Conservation (phyloP, 2,329 filamentous ascomycete genomes). For the Neonectria faginata region DNA sequence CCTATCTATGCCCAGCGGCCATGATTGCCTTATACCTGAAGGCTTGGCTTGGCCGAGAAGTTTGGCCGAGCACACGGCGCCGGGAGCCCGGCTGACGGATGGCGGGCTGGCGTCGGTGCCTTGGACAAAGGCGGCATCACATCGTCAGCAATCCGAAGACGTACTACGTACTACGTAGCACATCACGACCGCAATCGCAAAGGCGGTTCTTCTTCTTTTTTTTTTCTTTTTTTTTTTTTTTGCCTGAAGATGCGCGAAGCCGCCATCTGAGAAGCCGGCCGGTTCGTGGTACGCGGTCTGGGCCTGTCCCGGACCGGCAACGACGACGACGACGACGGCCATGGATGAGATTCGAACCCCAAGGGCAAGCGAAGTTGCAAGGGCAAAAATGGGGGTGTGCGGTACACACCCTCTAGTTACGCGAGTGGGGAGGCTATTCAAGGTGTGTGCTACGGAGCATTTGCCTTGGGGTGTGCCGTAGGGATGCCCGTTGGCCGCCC, state of each 20-base stretch:
- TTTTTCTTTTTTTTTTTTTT: too few relatives aligned
- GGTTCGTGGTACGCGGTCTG: slow-evolving; percentile 3
- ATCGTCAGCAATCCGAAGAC: neutral
- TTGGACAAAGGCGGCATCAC: slow-evolving; percentile 3
- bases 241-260: neutral
- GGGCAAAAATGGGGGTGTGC: neutral
- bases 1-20: slow-evolving; percentile 26
- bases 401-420: neutral
- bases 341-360: neutral
- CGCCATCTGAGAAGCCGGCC: slow-evolving; percentile 3
- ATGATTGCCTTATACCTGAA: slow-evolving; percentile 32
- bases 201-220: too few relatives aligned
- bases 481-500: neutral
- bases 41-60: slow-evolving; percentile 12
- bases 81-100: slow-evolving; percentile 13
- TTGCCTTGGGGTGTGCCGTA: slow-evolving; percentile 7
- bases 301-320: slow-evolving; percentile 9
- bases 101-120: neutral
- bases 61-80: slow-evolving; percentile 33
- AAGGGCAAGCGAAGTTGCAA: neutral
- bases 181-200: neutral
- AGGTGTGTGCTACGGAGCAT: slow-evolving; percentile 3
- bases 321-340: neutral
- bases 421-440: neutral
- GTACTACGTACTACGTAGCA: neutral